These are phyloP conservation scores for Penicillium lividum DNA, from an alignment of 495 filamentous ascomycete species.

Conservation along the genomic window DNA sequence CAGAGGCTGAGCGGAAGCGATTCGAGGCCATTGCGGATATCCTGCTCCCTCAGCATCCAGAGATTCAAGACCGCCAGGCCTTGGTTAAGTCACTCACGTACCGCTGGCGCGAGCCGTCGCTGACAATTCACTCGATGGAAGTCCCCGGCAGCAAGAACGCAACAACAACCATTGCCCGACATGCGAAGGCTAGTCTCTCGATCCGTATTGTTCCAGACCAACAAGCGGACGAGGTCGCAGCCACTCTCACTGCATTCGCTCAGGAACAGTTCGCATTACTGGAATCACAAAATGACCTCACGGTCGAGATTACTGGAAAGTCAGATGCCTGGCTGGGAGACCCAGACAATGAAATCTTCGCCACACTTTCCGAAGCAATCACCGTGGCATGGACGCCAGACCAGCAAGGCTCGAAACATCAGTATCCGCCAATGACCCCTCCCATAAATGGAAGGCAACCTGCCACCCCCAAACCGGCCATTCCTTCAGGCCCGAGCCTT, in stretches of 20 bases:
- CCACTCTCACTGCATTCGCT: constrained; percentile 64
- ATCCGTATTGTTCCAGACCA: constrained; percentile 93
- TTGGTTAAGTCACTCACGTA: constrained; percentile 82
- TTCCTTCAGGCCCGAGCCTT: constrained; percentile 19
- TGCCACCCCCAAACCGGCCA: constrained; percentile 17
- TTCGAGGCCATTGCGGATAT: constrained; percentile 82
- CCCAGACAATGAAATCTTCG: constrained; percentile 85
- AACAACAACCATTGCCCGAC: constrained; percentile 82
- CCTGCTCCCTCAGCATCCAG: constrained; percentile 68
- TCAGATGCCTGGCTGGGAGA: constrained; percentile 97
- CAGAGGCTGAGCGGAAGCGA: constrained; percentile 71
- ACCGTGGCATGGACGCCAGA: constrained; percentile 70
- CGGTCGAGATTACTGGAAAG: constrained; percentile 82
- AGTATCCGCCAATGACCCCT: constrained; percentile 33
- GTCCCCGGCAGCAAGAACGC: constrained; percentile 62
- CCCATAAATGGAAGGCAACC: constrained; percentile 16
- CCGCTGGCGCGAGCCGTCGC: constrained; percentile 91
- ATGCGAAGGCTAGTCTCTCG: constrained; percentile 82
- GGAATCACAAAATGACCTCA: constrained; percentile 76
- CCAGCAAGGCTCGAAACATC: constrained; percentile 30
- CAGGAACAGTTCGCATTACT: constrained; percentile 69
- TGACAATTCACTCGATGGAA: constrained; percentile 91
- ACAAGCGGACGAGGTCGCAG: constrained; percentile 71
- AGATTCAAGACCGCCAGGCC: constrained; percentile 63
- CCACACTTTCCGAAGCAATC: constrained; percentile 83